Percentiles rank a stretch among this genome's conserved stretches.
Conservation (phyloP, 2,329 filamentous ascomycete genomes). For the Myriosclerotinia scirpicola region DNA sequence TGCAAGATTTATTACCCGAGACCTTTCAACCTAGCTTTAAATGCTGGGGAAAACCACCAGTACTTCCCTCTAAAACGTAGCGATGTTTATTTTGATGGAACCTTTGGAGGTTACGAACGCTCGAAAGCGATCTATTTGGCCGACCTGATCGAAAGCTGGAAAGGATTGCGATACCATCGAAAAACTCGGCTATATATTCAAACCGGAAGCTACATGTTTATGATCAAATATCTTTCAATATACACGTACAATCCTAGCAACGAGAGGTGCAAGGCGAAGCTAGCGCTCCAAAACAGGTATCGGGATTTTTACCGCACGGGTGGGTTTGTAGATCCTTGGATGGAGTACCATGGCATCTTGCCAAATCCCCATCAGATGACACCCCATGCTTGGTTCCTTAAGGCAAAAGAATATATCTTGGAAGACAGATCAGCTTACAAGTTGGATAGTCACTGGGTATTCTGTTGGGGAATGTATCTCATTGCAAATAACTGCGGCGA, state of each 20-base stretch:
- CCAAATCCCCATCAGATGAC: constrained; percentile 1
- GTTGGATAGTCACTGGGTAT: neutral
- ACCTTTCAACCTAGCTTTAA: neutral
- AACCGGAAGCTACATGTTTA: too few relatives aligned
- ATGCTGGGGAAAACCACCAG: neutral
- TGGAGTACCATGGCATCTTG: too few relatives aligned
- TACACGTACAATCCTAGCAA: neutral
- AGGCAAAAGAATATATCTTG: neutral
- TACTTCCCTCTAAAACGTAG: too few relatives aligned
- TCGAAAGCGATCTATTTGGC: neutral
- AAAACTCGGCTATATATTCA: neutral
- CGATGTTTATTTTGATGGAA: too few relatives aligned
- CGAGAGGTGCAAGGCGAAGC: neutral
- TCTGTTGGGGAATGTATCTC: neutral
- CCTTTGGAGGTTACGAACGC: too few relatives aligned
- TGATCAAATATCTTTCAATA: neutral
- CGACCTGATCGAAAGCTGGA: neutral
- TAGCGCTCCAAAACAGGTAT: neutral
- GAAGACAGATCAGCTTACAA: neutral
- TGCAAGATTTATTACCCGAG: constrained; percentile 3
- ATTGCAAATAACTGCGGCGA: neutral
- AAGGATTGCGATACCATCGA: neutral
- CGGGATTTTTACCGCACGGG: neutral
- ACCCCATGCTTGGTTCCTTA: neutral
- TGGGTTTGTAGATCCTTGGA: too few relatives aligned